phyloP scores from a whole-genome alignment of 495 filamentous ascomycete species.

The Zalerion maritima region DNA sequence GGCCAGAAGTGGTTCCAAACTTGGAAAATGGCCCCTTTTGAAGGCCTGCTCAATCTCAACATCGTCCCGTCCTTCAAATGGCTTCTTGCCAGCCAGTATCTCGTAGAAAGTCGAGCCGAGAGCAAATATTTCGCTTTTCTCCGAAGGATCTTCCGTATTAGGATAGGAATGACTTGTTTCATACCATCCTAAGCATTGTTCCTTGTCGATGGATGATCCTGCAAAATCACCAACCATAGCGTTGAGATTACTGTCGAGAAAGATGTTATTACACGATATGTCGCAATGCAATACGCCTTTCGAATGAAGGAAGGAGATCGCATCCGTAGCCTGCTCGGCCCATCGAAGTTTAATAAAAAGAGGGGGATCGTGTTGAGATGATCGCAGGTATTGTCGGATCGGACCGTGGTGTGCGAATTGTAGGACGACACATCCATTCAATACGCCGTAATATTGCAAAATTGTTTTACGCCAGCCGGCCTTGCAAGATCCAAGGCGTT shows the following conservation, averaged over 20 bases:
- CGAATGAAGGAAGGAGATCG: slow-evolving; percentile 2
- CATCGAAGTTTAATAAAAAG: slow-evolving; percentile 2
- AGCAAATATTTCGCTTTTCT: slow-evolving; percentile 14
- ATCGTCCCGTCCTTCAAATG: slow-evolving; percentile 11
- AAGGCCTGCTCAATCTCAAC: slow-evolving; percentile 10
- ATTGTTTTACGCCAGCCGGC: not conserved
- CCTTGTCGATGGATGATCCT: slow-evolving; percentile 15
- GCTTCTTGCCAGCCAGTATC: slow-evolving; percentile 15
- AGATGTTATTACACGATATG: slow-evolving; percentile 14
- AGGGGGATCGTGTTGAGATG: not conserved
- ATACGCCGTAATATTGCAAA: slow-evolving; percentile 2
- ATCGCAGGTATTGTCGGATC: slow-evolving; percentile 2
- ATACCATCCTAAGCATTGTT: slow-evolving; percentile 9
- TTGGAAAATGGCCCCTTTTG: slow-evolving; percentile 8
- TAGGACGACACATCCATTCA: slow-evolving; percentile 1
- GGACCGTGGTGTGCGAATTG: slow-evolving; percentile 1
- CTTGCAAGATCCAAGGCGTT: not conserved
- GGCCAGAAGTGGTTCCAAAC: slow-evolving; percentile 6
- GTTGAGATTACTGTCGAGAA: slow-evolving; percentile 13
- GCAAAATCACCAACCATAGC: slow-evolving; percentile 17
- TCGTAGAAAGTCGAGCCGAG: slow-evolving; percentile 16
- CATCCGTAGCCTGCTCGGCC: slow-evolving; percentile 1
- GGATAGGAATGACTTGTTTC: slow-evolving; percentile 10
- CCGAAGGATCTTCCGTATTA: slow-evolving; percentile 2
- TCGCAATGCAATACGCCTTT: slow-evolving; percentile 10